phyloP scores from a whole-genome alignment of 768 basidiomycete species.

The Inosperma sp. region DNA sequence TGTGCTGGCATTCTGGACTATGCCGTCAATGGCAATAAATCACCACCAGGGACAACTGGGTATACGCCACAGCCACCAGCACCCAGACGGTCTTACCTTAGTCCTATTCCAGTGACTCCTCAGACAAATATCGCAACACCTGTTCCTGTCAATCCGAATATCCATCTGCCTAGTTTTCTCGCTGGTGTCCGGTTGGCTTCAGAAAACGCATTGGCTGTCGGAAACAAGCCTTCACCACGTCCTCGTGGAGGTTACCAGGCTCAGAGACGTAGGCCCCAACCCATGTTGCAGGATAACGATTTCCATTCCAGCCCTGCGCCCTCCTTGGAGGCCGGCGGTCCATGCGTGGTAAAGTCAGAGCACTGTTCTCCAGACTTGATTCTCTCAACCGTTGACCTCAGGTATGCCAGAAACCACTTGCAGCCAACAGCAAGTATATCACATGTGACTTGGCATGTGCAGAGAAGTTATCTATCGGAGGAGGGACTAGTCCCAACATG shows the following conservation, averaged over 20 bases:
- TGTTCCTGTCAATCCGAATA: too few relatives aligned
- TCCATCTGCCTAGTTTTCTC: too few relatives aligned
- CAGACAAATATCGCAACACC: neutral
- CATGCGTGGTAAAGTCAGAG: constrained; percentile 16
- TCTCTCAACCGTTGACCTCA: neutral
- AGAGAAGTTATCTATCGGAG: constrained; percentile 20
- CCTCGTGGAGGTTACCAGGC: too few relatives aligned
- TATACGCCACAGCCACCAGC: too few relatives aligned
- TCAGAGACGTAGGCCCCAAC: too few relatives aligned
- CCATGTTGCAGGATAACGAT: too few relatives aligned
- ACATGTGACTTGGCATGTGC: constrained; percentile 26
- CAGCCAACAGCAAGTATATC: constrained; percentile 16
- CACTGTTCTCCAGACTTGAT: neutral
- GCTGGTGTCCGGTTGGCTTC: too few relatives aligned
- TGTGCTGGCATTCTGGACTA: constrained; percentile 16
- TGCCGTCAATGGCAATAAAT: neutral
- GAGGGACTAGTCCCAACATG: constrained; percentile 19
- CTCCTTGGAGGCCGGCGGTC: neutral
- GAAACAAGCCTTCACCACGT: too few relatives aligned
- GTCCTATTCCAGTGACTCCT: neutral
- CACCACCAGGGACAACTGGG: neutral
- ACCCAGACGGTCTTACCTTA: too few relatives aligned
- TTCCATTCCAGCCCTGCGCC: too few relatives aligned
- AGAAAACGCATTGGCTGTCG: too few relatives aligned
- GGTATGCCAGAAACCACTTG: constrained; percentile 20